A percentile compares a stretch with the other conserved stretches of the same genome.
Conservation (phyloP, 1,284 basidiomycete genomes). For the Fomitiporia mediterranea region DNA sequence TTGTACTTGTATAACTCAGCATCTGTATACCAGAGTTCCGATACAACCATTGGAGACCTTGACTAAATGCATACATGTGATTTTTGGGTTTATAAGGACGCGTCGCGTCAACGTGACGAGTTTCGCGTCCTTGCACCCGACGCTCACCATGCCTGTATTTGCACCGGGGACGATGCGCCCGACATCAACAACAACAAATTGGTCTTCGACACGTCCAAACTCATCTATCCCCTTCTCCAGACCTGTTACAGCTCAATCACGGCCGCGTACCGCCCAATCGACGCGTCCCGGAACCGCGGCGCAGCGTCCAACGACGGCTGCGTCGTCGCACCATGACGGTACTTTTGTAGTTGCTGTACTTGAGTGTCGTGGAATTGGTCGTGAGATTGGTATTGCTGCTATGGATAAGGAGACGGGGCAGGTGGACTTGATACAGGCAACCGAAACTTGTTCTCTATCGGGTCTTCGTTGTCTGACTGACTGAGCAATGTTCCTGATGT, state of each 20-base stretch:
- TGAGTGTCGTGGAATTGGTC: conserved; percentile 69
- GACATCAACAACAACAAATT: conserved; percentile 3
- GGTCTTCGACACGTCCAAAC: conserved; percentile 8
- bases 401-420: conserved; percentile 78
- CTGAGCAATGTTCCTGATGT: no score
- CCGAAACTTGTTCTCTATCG: background rate
- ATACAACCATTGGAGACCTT: no score
- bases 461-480: background rate
- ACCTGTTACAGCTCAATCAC: conserved; percentile 30
- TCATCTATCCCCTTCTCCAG: conserved; percentile 19
- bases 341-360: conserved; percentile 63
- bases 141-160: background rate
- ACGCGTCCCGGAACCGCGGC: conserved; percentile 27
- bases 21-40: no score
- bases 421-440: conserved; percentile 67
- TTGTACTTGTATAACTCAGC: no score
- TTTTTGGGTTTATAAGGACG: background rate
- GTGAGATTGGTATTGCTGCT: conserved; percentile 83
- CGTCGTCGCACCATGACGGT: conserved; percentile 51
- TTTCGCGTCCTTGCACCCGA: background rate
- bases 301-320: conserved; percentile 61
- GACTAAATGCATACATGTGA: no score
- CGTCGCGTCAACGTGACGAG: background rate
- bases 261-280: conserved; percentile 25
- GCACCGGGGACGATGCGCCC: no score